Evolutionary conservation across 192 early-diverging fungal species (phyloP), one percentile per base, ranked within the genome.

Genomic region (Coemansia sp.): DNA sequence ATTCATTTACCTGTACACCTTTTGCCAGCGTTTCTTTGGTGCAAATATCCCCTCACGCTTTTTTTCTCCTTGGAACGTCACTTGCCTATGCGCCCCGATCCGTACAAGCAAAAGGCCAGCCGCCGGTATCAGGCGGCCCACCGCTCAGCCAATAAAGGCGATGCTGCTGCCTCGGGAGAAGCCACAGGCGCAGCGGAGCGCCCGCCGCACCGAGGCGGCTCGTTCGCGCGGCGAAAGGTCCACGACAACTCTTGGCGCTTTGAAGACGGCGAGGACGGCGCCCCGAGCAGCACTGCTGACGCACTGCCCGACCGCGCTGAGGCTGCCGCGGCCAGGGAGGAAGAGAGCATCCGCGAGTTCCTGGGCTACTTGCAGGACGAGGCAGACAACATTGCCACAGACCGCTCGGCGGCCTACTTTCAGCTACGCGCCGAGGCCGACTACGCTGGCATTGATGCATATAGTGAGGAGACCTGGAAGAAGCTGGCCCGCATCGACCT

Each of bases 101-200:
- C 63, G 10, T 45, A 73, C 54, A 65, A 73, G 26, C 57, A 73
- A 50, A 73, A 73, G 58, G 57, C 57, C 36, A 73, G 69, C 22
- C 62, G 62, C 45, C 29, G 40, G n/a, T 57, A 73, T 46, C 56
- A 64, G 53, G 57, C 57, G 3, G 30, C 51, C 1, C 51, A 44
- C 34, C 25, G 23, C 20, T 5, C 19, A 7, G 34, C 32, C 3
- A 22, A 33, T 10, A 20, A 34, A 58, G 20, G 41, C 45, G 10
- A 25, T 25, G 28, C 28, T 13, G 28, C n/a, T 20, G 16, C 34
- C 34, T 36, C 37, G 17, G 12, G 6, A 47, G 20, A 16, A 5
- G 10, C 30, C 16, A 31, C 20, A 23, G 19, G 27, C 25, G 17
- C 7, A 4, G n/a, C n/a, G n/a, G n/a, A n/a, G n/a, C n/a, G n/a